Evolutionary conservation across 345 rosid genomes (phyloP).

Genomic region (Gossypium rotundifolium): DNA sequence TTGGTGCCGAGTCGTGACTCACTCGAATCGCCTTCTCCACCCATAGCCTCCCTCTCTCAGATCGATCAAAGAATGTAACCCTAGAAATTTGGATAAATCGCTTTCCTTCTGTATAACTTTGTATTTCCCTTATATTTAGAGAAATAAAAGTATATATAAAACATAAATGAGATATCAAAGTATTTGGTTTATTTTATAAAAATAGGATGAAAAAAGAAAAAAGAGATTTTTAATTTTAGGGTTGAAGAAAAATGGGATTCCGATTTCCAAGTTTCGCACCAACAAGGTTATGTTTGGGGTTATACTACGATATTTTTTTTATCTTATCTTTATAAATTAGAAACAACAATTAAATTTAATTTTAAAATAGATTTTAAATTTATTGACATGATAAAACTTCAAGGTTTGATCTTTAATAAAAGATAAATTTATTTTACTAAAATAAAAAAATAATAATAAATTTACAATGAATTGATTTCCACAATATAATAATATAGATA

Average conservation of each 20-base stretch:
- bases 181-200: neutral
- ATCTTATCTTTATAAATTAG: no score
- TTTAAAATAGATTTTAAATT: no score
- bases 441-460: no score
- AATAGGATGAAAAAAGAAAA: neutral
- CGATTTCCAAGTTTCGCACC: neutral
- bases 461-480: no score
- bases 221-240: neutral
- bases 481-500: no score
- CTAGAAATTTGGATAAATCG: neutral
- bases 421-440: no score
- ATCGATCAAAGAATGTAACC: slow-evolving; percentile 15
- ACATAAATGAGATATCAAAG: neutral
- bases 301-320: no score
- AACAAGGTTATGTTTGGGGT: neutral
- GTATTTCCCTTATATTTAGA: neutral
- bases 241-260: neutral
- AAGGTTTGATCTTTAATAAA: no score
- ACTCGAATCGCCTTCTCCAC: slow-evolving; percentile 62
- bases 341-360: no score
- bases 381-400: no score
- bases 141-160: neutral
- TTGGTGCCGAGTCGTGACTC: slow-evolving; percentile 32
- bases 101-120: neutral
- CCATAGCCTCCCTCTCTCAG: slow-evolving; percentile 27